Evolutionary conservation across 202 grass and related monocot genomes (phyloP).

Genomic region (Musa balbisiana): DNA sequence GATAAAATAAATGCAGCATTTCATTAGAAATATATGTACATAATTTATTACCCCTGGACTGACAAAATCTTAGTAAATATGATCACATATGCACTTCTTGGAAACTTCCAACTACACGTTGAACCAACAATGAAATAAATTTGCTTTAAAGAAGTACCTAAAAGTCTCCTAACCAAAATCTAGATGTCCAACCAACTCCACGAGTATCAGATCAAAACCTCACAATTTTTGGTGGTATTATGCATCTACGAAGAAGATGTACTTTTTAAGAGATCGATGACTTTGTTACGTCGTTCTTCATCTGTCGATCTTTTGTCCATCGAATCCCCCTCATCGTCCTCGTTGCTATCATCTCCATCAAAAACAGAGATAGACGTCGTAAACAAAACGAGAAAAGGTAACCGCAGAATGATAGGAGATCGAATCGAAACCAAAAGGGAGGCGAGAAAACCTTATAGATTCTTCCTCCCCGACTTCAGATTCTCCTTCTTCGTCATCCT

Average conservation of each 20-base stretch:
- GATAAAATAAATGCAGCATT: no score
- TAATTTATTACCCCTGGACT: no score
- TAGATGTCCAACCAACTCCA: no score
- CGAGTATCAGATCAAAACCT: no score
- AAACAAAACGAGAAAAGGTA: background rate
- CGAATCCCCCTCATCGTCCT: conserved; percentile 6
- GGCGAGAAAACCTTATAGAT: conserved; percentile 2
- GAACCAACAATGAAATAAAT: no score
- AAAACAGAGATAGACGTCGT: background rate
- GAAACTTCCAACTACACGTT: no score
- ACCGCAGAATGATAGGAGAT: background rate
- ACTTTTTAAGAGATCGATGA: conserved; percentile 43
- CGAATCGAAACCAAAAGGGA: background rate
- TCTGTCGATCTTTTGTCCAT: conserved; percentile 1
- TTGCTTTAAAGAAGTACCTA: no score
- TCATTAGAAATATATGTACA: no score
- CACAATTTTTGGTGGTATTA: background rate
- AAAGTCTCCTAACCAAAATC: no score
- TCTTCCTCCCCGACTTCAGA: conserved; percentile 3
- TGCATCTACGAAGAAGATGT: conserved; percentile 1
- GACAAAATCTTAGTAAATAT: no score
- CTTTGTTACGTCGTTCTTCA: conserved; percentile 37
- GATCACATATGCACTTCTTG: no score
- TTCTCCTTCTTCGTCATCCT: conserved; percentile 28
- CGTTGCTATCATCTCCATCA: background rate